These are phyloP conservation scores for Tricholoma furcatifolium DNA, from an alignment of 768 basidiomycete genomes.

Conservation along the genomic window DNA sequence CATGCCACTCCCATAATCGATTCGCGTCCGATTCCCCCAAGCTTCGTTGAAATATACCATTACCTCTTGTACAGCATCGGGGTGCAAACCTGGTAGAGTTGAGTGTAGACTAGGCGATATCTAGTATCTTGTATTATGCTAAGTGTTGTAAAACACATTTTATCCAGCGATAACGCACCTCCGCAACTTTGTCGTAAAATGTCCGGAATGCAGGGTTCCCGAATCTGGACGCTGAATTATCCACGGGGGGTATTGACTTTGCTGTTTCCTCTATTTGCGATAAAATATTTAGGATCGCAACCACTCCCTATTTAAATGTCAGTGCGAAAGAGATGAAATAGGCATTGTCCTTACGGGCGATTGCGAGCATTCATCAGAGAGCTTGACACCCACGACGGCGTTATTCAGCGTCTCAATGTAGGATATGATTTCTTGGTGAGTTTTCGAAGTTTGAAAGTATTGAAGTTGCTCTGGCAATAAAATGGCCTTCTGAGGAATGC, in stretches of 20 bases:
- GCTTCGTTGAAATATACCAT: conserved; percentile 79
- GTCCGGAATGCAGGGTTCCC: conserved; percentile 96
- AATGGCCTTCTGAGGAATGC: conserved; percentile 67
- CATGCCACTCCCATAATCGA: conserved; percentile 99
- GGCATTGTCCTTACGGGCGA: conserved; percentile 52
- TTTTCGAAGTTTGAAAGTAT: conserved; percentile 75
- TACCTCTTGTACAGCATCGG: conserved; percentile 64
- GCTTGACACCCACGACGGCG: conserved; percentile 71
- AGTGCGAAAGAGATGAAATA: conserved; percentile 1
- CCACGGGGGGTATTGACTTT: conserved; percentile 75
- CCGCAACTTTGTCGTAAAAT: conserved; percentile 80
- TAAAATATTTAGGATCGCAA: conserved; percentile 61
- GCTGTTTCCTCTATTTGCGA: conserved; percentile 66
- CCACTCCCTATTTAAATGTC: conserved; percentile 50
- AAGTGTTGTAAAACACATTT: neutral
- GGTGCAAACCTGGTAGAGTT: conserved; percentile 53
- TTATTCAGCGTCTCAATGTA: conserved; percentile 80
- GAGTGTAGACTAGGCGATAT: conserved; percentile 56
- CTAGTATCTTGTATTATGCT: conserved; percentile 30
- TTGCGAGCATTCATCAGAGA: conserved; percentile 58
- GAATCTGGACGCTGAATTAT: conserved; percentile 89
- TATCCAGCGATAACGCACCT: conserved; percentile 41
- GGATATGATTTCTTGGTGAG: conserved; percentile 62
- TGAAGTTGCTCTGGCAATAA: conserved; percentile 74
- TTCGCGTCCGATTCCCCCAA: conserved; percentile 90